Base-by-base conservation (phyloP, 2,329 filamentous ascomycete genomes). In the Cyanodermella asteris region DNA sequence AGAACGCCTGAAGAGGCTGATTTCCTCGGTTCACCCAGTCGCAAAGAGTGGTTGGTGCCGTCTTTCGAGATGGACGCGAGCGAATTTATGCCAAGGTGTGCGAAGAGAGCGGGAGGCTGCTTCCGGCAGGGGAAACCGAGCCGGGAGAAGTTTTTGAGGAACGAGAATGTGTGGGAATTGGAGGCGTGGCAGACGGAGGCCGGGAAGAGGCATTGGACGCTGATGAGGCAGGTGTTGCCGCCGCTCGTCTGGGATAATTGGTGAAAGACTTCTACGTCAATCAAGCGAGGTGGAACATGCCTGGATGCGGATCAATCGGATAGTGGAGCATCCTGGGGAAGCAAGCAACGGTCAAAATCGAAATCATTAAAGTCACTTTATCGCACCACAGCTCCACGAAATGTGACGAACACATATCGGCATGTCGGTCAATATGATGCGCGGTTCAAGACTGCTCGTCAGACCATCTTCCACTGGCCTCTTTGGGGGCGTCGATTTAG, bases 141-240 rank as follows among this genome's bases (percentile, higher is more conserved):
- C 28, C 49, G 51, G 18, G 49, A 56, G 35, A 56, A 55, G 4
- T 43, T 80, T 1, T 48, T 87, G 40, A 56, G 50, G 15, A 57
- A 45, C 22, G 73, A 70, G 26, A 64, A 73, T 33, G 77, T 73
- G 13, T 56, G 55, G 5, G 59, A 66, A 38, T 55, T 93, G 39
- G 61, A 61, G 28, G 59, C 62, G 43, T 78, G 66, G 56, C 81
- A 91, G 43, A 59, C 68, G 39, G 56, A 65, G 40, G 78, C 75
- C 38, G 82, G 82, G 0, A 43, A 75, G 26, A 75, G 75, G 7
- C 87, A 97, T 51, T 97, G 87, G 87, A 55, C 53, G 21, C 72
- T 97, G 23, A 97, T 97, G 81, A 66, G 87, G 41, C 65, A 55
- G 1, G 81, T 93, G 3, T 37, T 94, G 33, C 81, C 82, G 1